Percentiles rank a stretch among this genome's conserved stretches.
These are phyloP conservation scores for Mortierella sp. DNA, from an alignment of 371 early-diverging fungal species.

Conservation along the genomic window DNA sequence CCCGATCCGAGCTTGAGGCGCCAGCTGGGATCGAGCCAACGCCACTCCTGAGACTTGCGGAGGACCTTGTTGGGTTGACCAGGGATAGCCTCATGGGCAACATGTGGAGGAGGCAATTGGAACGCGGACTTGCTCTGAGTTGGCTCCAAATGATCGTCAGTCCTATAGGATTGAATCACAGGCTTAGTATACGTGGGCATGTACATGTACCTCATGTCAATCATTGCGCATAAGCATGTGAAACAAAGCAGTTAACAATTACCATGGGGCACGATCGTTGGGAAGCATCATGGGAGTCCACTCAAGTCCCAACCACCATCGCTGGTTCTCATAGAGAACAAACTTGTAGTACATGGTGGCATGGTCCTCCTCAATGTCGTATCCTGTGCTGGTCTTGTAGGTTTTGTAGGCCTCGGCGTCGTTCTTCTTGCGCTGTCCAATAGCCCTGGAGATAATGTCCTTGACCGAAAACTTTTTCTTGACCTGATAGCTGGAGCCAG, in stretches of 20 bases:
- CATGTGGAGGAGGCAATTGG: slow-evolving; percentile 53
- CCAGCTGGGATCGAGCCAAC: slow-evolving; percentile 59
- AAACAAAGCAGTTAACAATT: slow-evolving; percentile 34
- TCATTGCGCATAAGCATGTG: slow-evolving; percentile 28
- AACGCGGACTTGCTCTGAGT: slow-evolving; percentile 59
- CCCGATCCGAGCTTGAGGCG: slow-evolving; percentile 45
- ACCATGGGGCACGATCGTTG: slow-evolving; percentile 62
- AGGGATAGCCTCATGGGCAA: slow-evolving; percentile 42
- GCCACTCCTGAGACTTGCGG: slow-evolving; percentile 60
- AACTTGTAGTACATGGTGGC: slow-evolving; percentile 60
- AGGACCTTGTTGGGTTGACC: slow-evolving; percentile 53
- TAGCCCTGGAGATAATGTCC: slow-evolving; percentile 56
- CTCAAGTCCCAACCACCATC: slow-evolving; percentile 62
- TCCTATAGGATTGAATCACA: slow-evolving; percentile 30
- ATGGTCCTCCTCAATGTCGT: slow-evolving; percentile 55
- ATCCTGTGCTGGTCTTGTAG: slow-evolving; percentile 52
- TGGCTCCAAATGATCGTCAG: slow-evolving; percentile 61
- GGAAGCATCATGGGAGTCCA: slow-evolving; percentile 64
- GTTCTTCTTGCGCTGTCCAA: slow-evolving; percentile 57
- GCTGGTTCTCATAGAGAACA: slow-evolving; percentile 61
- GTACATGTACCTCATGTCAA: neutral
- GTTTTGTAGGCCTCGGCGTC: slow-evolving; percentile 28
- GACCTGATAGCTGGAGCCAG: slow-evolving; percentile 31
- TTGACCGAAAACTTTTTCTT: slow-evolving; percentile 52
- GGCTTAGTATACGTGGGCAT: neutral